Evolutionary conservation across 2,329 filamentous ascomycete genomes (phyloP), one percentile per base, ranked within the genome.

Genomic region (Endothia cerciana): DNA sequence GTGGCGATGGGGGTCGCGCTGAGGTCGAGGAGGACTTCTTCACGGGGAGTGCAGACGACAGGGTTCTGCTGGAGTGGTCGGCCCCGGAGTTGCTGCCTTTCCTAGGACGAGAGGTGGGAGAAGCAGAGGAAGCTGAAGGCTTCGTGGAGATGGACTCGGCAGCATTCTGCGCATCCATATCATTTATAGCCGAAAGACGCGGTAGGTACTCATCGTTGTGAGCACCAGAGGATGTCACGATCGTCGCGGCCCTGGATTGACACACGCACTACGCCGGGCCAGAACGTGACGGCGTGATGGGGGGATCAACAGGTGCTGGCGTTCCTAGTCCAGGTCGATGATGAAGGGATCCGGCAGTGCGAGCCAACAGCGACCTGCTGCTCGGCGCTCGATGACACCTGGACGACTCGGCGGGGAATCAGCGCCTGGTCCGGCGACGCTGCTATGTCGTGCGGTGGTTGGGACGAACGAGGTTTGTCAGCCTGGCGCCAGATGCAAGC

Each of bases 111-210:
- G 38, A 30, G 56, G 40, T 17, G 19, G 56, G 38, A 30, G 56
- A 60, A 49, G 43, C 25, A 49, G 58, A 36, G 58, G 51, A 56
- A 45, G 51, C 38, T 25, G 60, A 28, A n/a, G 81, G 83, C 84
- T 84, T 87, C 81, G 82, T 83, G 79, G 82, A 83, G 78, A 84
- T 83, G 81, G 83, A 82, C 82, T 85, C 85, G 80, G 82, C 81
- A 83, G 84, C 85, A 87, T 87, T 87, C 81, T 87, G 85, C 85
- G 84, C 85, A 87, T 88, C 85, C 85, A 88, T 88, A 81, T 82
- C 85, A 87, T 86, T 85, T 83, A 87, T 83, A 83, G 83, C 76
- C 75, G 77, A 77, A 77, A 79, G 74, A 74, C 73, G 75, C 77
- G 73, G 76, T 36, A 33, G 60, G 45, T 40, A 38, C 33, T 40